Conservation (phyloP, 805 yeast genomes). For the Ogataea polymorpha region DNA sequence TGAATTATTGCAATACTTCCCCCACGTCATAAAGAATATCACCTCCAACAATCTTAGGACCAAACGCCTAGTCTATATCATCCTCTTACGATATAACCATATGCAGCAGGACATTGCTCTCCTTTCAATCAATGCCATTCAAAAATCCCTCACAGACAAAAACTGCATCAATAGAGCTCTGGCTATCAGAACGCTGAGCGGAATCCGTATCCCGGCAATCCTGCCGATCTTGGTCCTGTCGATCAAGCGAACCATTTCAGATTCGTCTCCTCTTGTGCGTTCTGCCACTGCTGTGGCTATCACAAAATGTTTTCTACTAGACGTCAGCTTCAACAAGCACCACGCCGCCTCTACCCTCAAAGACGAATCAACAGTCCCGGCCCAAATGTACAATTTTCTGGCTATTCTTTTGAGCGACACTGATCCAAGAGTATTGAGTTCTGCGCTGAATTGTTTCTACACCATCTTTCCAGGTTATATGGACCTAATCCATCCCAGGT, state of each 20-base stretch:
- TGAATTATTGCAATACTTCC: slow-evolving; percentile 54
- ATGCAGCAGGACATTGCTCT: slow-evolving; percentile 86
- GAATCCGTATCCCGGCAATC: slow-evolving; percentile 78
- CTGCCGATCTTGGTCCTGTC: slow-evolving; percentile 75
- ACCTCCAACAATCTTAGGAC: slow-evolving; percentile 63
- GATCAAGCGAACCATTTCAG: slow-evolving; percentile 63
- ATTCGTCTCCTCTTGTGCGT: slow-evolving; percentile 75
- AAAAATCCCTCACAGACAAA: slow-evolving; percentile 71
- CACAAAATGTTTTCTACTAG: slow-evolving; percentile 47
- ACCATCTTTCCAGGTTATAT: slow-evolving; percentile 54
- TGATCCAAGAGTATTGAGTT: slow-evolving; percentile 63
- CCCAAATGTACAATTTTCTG: slow-evolving; percentile 51
- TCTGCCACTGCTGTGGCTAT: slow-evolving; percentile 76
- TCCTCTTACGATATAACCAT: slow-evolving; percentile 74
- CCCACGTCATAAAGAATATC: slow-evolving; percentile 86
- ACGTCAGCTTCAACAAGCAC: slow-evolving; percentile 25
- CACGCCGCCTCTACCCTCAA: slow-evolving; percentile 11
- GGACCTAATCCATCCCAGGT: slow-evolving; percentile 69
- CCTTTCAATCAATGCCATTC: slow-evolving; percentile 86
- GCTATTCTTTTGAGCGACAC: slow-evolving; percentile 59
- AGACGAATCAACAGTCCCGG: slow-evolving; percentile 36
- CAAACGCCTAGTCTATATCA: slow-evolving; percentile 72
- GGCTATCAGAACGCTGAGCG: slow-evolving; percentile 75
- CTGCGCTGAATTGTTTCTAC: slow-evolving; percentile 58
- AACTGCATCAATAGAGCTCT: slow-evolving; percentile 66